These are phyloP conservation scores for Volutella citrinella DNA, from an alignment of 2,329 filamentous ascomycete genomes.

Conservation along the genomic window DNA sequence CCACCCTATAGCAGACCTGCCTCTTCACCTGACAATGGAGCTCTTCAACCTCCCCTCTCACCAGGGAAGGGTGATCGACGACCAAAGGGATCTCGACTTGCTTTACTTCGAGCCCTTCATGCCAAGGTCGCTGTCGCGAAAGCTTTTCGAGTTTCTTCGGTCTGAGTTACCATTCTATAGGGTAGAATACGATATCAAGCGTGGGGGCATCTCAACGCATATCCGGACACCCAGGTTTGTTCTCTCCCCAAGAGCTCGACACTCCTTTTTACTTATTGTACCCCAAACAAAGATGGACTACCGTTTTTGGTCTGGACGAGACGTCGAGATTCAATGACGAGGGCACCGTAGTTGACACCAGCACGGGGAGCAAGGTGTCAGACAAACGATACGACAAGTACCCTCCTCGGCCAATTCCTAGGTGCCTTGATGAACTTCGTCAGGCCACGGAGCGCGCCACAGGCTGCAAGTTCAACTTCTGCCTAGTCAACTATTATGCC, in stretches of 20 bases:
- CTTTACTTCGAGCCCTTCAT: constrained; percentile 76
- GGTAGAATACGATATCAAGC: constrained; percentile 69
- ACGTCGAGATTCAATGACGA: constrained; percentile 57
- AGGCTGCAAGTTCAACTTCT: constrained; percentile 71
- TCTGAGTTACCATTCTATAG: constrained; percentile 72
- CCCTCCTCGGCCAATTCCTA: constrained; percentile 66
- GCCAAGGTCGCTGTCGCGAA: constrained; percentile 49
- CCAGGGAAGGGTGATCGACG: constrained; percentile 55
- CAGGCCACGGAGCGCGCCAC: constrained; percentile 63
- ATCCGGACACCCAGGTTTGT: constrained; percentile 57
- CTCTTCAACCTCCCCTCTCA: constrained; percentile 47
- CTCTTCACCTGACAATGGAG: constrained; percentile 35
- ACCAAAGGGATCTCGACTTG: constrained; percentile 69
- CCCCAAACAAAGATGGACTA: constrained; percentile 43
- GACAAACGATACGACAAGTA: constrained; percentile 55
- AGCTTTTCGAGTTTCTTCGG: constrained; percentile 69
- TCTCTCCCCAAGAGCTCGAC: no score
- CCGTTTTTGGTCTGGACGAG: constrained; percentile 57
- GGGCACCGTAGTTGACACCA: constrained; percentile 43
- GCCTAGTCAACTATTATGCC: constrained; percentile 81
- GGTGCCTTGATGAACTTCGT: constrained; percentile 64
- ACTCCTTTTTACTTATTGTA: no score
- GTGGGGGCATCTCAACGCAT: constrained; percentile 58
- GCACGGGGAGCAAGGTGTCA: constrained; percentile 34
- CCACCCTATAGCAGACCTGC: constrained; percentile 46